Evolutionary conservation across 1,284 basidiomycete genomes (phyloP), one percentile per base, ranked within the genome.

Genomic region (Cutaneotrichosporon spelunceum): DNA sequence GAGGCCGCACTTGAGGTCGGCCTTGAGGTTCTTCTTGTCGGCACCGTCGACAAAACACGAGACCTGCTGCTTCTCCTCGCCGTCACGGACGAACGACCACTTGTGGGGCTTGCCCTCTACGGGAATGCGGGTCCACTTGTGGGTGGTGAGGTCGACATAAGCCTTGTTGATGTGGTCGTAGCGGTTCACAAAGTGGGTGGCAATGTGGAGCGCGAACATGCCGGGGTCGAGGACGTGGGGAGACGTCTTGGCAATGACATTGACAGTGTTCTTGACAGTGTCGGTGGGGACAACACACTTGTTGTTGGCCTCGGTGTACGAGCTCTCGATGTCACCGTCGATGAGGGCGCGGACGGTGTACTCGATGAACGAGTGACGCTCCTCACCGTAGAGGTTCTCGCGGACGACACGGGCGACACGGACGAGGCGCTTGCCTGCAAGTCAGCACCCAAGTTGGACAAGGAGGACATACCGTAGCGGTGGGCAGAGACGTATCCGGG

Each of bases 201-300:
- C 91, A 19, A 97, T 83, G 70, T 95, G 90, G 14, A 96, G 82
- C 0, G 90, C 93, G 72, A 96, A 97, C 57, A 85, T 83, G 72
- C 94, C 91, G 0, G 93, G 88, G 58, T 83, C 82, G 34, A 94
- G 85, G 61, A 93, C 84, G 72, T 94, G 84, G 5, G 91, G 89
- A 0, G 91, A 94, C 16, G 86, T 84, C 78, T 95, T 95, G 39
- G 93, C 91, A 44, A 93, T 81, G 73, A 90, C 89, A 72, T 96
- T 91, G 23, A 87, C 88, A 59, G 94, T 95, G 80, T 96, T 95
- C 82, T 96, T 96, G 78, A 94, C 89, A 0, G 89, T 89, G 79
- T 94, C 92, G 2, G 92, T 95, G 10, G 92, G 87, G 3, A 94
- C 90, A 8, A 94, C 85, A 11, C 87, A 85, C 4, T 84, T 84